Percentiles rank a stretch among this genome's conserved stretches.
Conservation (phyloP, 306 rosid genomes). For the Ochetophila trinervis region DNA sequence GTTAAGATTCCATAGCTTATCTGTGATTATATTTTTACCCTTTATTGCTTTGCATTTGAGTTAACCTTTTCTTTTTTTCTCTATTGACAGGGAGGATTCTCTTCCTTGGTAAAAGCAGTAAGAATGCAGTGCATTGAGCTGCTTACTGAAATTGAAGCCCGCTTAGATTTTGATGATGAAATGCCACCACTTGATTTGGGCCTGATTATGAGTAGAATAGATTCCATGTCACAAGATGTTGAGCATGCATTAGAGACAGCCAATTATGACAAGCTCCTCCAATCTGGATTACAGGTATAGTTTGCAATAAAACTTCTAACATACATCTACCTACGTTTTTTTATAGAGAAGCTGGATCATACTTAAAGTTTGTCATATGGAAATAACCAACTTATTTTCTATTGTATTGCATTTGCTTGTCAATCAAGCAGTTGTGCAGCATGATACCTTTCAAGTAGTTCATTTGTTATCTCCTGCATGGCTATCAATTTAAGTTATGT, state of each 20-base stretch:
- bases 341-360: neutral
- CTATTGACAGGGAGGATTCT: conserved; percentile 77
- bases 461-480: too few species aligned
- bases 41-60: neutral
- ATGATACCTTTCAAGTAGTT: neutral
- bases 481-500: too few species aligned
- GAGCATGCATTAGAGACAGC: conserved; percentile 80
- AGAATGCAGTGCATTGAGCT: conserved; percentile 79
- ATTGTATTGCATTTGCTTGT: neutral
- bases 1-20: neutral
- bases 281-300: conserved; percentile 87
- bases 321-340: neutral
- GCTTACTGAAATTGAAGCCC: conserved; percentile 97
- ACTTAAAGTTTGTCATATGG: neutral
- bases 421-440: neutral
- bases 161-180: conserved; percentile 89
- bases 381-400: neutral
- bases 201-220: conserved; percentile 50
- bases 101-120: conserved; percentile 66
- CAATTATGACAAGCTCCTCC: conserved; percentile 92
- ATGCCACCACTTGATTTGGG: conserved; percentile 81
- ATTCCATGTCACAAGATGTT: conserved; percentile 67
- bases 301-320: conserved; percentile 1
- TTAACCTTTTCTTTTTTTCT: neutral
- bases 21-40: neutral